Conservation (phyloP, 371 early-diverging fungal genomes). For the Pancytospora philotis region DNA sequence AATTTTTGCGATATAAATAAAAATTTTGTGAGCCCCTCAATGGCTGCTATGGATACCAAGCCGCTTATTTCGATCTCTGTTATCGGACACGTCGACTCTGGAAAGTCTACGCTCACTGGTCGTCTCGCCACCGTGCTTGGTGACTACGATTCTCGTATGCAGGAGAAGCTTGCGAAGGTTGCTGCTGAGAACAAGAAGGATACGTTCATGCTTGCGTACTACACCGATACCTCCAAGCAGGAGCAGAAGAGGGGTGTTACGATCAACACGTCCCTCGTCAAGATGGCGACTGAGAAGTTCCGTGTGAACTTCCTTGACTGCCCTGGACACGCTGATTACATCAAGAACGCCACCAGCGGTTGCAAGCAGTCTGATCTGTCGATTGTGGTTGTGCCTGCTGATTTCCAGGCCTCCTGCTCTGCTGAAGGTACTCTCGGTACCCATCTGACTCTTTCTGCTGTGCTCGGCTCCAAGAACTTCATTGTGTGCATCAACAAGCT, state of each 20-base stretch:
- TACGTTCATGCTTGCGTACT: constrained; percentile 55
- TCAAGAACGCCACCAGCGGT: constrained; percentile 99
- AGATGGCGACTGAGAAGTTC: constrained; percentile 47
- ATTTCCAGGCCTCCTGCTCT: constrained; percentile 58
- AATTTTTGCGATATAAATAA: no score
- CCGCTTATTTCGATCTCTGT: constrained; percentile 45
- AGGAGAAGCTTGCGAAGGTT: constrained; percentile 51
- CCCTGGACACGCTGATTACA: constrained; percentile 98
- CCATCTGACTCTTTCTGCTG: constrained; percentile 81
- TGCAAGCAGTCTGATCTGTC: constrained; percentile 92
- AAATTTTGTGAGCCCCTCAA: no score
- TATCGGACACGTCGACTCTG: constrained; percentile 60
- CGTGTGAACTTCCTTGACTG: constrained; percentile 69
- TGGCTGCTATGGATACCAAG: no score
- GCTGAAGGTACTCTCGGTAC: constrained; percentile 81
- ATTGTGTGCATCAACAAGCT: constrained; percentile 97
- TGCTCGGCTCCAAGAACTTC: constrained; percentile 82
- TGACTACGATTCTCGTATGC: constrained; percentile 43
- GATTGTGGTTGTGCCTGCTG: constrained; percentile 89
- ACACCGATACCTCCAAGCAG: constrained; percentile 53
- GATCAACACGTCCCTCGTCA: constrained; percentile 50
- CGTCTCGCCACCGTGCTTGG: constrained; percentile 50
- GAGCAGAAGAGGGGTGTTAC: constrained; percentile 59
- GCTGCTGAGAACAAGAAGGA: constrained; percentile 51
- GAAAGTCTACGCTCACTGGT: constrained; percentile 59